phyloP scores from a whole-genome alignment of 345 rosid genomes.

The Sonneratia caseolaris region DNA sequence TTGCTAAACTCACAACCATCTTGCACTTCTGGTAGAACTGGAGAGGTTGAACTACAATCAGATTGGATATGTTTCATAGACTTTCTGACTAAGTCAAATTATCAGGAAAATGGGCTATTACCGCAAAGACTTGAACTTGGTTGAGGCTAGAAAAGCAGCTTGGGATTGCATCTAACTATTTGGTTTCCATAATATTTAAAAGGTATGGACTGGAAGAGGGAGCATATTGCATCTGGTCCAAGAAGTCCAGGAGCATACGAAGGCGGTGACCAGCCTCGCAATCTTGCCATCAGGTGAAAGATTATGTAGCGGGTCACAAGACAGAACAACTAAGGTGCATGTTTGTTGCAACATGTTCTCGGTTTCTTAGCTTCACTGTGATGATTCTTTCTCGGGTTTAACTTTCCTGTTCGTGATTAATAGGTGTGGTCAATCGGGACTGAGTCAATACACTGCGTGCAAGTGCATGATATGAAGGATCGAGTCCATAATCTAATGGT shows the following conservation, averaged over 20 bases:
- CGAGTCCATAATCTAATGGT: constrained; percentile 49
- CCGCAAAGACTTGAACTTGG: no score
- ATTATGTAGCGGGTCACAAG: constrained; percentile 58
- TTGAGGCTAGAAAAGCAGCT: not conserved
- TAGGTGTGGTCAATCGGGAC: constrained; percentile 48
- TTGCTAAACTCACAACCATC: not conserved
- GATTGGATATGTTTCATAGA: not conserved
- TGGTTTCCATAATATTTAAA: constrained; percentile 3
- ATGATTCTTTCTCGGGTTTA: not conserved
- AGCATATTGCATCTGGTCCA: constrained; percentile 56
- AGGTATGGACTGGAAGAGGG: constrained; percentile 66
- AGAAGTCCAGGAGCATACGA: constrained; percentile 46
- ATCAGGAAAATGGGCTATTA: no score
- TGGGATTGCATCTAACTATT: not conserved
- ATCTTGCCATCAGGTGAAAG: constrained; percentile 40
- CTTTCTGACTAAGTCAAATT: not conserved
- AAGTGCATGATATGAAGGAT: constrained; percentile 62
- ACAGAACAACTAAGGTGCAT: constrained; percentile 45
- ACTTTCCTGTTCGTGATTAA: not conserved
- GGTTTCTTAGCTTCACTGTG: not conserved
- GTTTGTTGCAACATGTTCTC: not conserved
- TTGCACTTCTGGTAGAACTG: no score
- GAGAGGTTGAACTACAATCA: no score
- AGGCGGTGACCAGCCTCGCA: constrained; percentile 55
- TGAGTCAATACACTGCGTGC: constrained; percentile 27